Conservation (phyloP, 495 filamentous ascomycete species). For the Podospora appendiculata region DNA sequence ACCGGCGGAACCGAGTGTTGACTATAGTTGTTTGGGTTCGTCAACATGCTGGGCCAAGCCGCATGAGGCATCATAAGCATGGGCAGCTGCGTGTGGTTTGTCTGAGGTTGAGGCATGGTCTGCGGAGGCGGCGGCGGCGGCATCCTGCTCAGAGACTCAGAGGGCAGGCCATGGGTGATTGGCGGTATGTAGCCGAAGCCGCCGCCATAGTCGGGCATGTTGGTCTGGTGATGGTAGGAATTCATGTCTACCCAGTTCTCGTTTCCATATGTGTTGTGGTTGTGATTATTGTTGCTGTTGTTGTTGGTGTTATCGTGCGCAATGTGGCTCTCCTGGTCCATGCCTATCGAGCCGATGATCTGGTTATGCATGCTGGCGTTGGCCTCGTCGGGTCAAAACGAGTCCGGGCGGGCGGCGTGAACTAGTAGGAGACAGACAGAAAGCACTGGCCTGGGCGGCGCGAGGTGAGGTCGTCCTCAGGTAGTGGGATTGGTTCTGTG, state of each 20-base stretch:
- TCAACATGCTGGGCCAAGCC: constrained; percentile 64
- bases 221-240: constrained; percentile 35
- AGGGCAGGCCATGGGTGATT: constrained; percentile 36
- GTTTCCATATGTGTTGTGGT: constrained; percentile 17
- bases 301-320: constrained; percentile 33
- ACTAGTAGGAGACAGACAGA: constrained; percentile 14
- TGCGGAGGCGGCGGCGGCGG: constrained; percentile 34
- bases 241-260: constrained; percentile 42
- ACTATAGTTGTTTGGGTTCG: constrained; percentile 40
- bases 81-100: constrained; percentile 38
- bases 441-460: constrained; percentile 30
- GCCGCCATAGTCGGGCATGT: constrained; percentile 37
- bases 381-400: constrained; percentile 18
- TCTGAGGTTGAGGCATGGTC: constrained; percentile 24
- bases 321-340: constrained; percentile 41
- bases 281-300: too few relatives aligned
- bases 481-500: constrained; percentile 9
- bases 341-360: constrained; percentile 37
- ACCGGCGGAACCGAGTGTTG: constrained; percentile 45
- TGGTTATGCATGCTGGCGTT: constrained; percentile 41
- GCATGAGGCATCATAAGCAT: constrained; percentile 59
- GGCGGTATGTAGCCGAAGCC: constrained; percentile 34
- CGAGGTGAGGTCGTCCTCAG: constrained; percentile 14
- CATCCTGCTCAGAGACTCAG: constrained; percentile 37
- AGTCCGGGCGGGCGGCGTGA: constrained; percentile 22